Base-by-base conservation (phyloP, 2,329 filamentous ascomycete species). In the Monosporascus sp. region DNA sequence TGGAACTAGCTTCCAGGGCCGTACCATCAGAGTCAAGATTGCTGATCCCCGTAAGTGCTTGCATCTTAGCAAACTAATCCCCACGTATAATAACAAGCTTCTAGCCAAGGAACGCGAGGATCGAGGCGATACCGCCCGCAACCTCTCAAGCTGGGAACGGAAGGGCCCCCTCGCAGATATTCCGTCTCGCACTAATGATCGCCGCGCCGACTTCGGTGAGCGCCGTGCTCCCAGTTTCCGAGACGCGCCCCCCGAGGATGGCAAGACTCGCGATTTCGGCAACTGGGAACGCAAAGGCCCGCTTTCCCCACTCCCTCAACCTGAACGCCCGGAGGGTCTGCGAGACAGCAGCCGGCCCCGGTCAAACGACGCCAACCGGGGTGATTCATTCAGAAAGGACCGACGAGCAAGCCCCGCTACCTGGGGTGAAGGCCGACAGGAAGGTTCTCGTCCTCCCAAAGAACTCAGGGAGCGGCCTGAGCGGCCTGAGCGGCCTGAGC, bases 281-380 rank as follows among this genome's bases (percentile, higher is more conserved):
- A 95, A 91, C 72, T 99, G 94, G 94, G 93, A 97, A 74, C 89
- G 94, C 64, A 94, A 89, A 68, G 94, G 94, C 14, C 94, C 94
- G 38, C 79, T 97, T 52, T 89, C 93, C 43, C 90, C 93, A 22
- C 78, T 75, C 61, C 78, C 78, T 50, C 80, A 75, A 55, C 60
- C 74, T 46, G 81, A 85, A 58, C 75, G 76, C 52, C 62, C 69
- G 20, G 69, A 72, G 24, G 74, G 71, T 49, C 77, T 78, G 50
- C 78, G 82, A 56, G 82, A 85, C 40, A 79, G 75, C 55, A 80
- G 79, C 68, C 78, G 78, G 35, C 71, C 79, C 40, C 73, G 78
- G 49, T 69, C 68, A 45, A 80, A 78, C 56, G 84, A 90, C 52
- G 83, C 81, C 55, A 76, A 82, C 62, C 76, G 81, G 58, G 73